Evolutionary conservation across 768 basidiomycete species (phyloP).

Genomic region (Leccinum uliginosum): DNA sequence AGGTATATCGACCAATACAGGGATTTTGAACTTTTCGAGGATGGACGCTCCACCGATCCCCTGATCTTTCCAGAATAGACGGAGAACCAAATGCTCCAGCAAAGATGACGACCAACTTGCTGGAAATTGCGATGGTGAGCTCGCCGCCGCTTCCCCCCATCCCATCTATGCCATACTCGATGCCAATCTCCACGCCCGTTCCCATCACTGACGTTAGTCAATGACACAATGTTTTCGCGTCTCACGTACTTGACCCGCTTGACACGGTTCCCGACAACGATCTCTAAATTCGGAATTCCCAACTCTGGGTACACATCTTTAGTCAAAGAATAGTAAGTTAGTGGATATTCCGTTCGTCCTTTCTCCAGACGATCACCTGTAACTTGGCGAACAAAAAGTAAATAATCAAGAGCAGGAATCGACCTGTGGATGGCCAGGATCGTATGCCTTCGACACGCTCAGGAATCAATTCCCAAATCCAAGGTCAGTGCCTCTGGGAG

Average conservation of each 20-base stretch:
- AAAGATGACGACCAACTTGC: slow-evolving; percentile 42
- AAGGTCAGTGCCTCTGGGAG: too few species aligned
- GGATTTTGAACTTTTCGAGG: slow-evolving; percentile 45
- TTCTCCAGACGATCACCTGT: too few species aligned
- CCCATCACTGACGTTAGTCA: slow-evolving; percentile 12
- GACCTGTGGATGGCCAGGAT: too few species aligned
- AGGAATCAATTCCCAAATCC: too few species aligned
- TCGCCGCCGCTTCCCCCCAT: background rate
- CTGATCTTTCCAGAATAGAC: slow-evolving; percentile 51
- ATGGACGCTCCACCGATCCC: slow-evolving; percentile 18
- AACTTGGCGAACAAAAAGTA: too few species aligned
- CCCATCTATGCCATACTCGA: slow-evolving; percentile 28
- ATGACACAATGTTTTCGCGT: background rate
- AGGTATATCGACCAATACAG: slow-evolving; percentile 18
- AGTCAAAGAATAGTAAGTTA: too few species aligned
- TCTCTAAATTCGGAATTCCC: slow-evolving; percentile 24
- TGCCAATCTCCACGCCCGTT: slow-evolving; percentile 32
- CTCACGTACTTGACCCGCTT: background rate
- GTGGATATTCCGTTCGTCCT: too few species aligned
- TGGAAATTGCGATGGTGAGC: slow-evolving; percentile 23
- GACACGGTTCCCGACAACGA: slow-evolving; percentile 22
- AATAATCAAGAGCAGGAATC: slow-evolving; percentile 16
- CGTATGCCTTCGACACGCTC: too few species aligned
- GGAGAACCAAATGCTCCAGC: slow-evolving; percentile 54
- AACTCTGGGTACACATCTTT: slow-evolving; percentile 44